Evolutionary conservation across 2,329 filamentous ascomycete species (phyloP), one percentile per base, ranked within the genome.

Genomic region (Dryadomyces quercus-mongolicae): DNA sequence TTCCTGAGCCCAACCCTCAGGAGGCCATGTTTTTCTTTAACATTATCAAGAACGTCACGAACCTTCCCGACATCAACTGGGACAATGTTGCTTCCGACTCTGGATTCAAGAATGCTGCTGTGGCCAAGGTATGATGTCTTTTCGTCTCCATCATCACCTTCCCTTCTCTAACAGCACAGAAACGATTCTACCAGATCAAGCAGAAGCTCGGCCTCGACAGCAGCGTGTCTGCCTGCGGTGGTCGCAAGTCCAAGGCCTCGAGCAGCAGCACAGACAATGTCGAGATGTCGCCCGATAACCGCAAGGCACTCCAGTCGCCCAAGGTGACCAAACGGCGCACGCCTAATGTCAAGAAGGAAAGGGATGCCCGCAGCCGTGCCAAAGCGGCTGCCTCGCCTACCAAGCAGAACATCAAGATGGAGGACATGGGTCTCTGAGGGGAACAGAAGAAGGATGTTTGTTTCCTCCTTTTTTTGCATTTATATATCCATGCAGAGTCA

Each of bases 141-240:
- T 12, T 20, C n/a, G 1, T 36, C 20, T 10, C 13, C n/a, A n/a
- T n/a, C n/a, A n/a, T 36, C 18, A 49, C 25, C 21, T 16, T n/a
- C 25, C n/a, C n/a, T n/a, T n/a, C n/a, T 50, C 22, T n/a, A 12
- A 48, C 36, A 13, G 46, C 43, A 2, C 20, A 57, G 52, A 38
- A 43, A 55, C 73, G 76, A 48, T 79, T 73, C 55, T 68, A 72
- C 3, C 74, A 78, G 56, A 70, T 78, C 56, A 77, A 73, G 63
- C 65, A 67, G 48, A 75, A 76, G 63, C 65, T 73, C 0, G 69
- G 70, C 3, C 66, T 74, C 44, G 56, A 65, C 67, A 5, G 48
- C 53, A 36, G 46, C 10, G 13, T 15, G 7, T n/a, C 48, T 7
- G 12, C 42, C 15, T 20, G 16, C 21, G 48, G 34, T 9, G 18